Base-by-base conservation (phyloP, 345 rosid species). In the Psidium friedrichsthalianum region DNA sequence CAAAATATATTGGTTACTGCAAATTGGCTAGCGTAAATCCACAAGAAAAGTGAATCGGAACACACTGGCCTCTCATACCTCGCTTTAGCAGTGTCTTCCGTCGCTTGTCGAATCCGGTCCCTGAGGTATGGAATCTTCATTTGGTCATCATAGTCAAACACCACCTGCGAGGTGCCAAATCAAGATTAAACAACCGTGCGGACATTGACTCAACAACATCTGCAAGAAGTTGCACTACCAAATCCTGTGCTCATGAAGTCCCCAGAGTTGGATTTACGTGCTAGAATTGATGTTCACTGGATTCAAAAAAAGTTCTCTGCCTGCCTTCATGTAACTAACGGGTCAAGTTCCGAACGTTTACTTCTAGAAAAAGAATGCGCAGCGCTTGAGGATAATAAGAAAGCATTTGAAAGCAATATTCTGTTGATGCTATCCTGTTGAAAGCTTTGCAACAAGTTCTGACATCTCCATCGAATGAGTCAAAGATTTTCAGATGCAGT, bases 71-170 rank as follows among this genome's bases (percentile, higher is more conserved):
- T 16, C 27, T 52, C 82, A 54, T 84, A 96, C 98, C 99, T 94
- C 78, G 92, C 44, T n/a, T 59, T 91, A 40, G 74, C 85, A 61
- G 69, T 87, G 36, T 87, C 91, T 5, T 87, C 89, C 32, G 96
- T 91, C 83, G 89, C 15, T 88, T 88, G 86, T n/a, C n/a, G n/a
- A n/a, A 91, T 89, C 22, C 82, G 32, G 51, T 92, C 86, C 51
- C 93, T 91, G 3, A 91, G 47, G 87, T 83, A 91, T 24, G 98
- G 98, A 61, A 94, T 91, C 89, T 91, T 92, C 87, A 87, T 90
- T 88, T 90, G 94, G 85, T 96, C 98, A 85, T 95, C 84, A 27
- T 86, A 90, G 86, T 95, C 96, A 56, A 94, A 59, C 14, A 95
- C 85, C 61, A 94, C 88, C 98, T 94, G 92, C 51, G 80, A 57